Evolutionary conservation across 305 asterid genomes (phyloP).

Genomic region (Fraxinus ornus): DNA sequence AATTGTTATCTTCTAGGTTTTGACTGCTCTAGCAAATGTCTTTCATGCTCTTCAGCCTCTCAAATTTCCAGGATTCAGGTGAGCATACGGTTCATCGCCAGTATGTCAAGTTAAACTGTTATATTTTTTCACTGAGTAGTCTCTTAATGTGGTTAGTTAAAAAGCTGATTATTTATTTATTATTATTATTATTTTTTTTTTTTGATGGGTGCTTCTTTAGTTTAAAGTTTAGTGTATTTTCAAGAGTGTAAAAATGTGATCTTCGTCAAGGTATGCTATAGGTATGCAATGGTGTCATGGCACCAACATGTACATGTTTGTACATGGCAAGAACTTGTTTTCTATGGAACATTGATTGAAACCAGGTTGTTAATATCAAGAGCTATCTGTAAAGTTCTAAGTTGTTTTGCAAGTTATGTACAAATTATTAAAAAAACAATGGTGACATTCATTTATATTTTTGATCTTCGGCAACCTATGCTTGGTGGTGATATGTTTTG

Average conservation of each 20-base stretch:
- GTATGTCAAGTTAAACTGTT: slow-evolving; percentile 1
- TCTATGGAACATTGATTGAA: neutral
- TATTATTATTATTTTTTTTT: too few relatives aligned
- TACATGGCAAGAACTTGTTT: neutral
- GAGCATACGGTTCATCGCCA: slow-evolving; percentile 21
- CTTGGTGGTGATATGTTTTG: slow-evolving; percentile 1
- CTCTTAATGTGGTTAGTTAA: neutral
- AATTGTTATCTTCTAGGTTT: slow-evolving; percentile 45
- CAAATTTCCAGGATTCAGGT: slow-evolving; percentile 97
- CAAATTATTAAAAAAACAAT: neutral
- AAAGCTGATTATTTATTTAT: neutral
- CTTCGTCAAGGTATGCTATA: neutral
- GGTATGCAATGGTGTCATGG: neutral
- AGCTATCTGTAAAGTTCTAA: neutral
- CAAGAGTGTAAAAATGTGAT: neutral
- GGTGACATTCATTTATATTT: neutral
- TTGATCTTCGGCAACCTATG: slow-evolving; percentile 7
- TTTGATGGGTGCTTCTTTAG: neutral
- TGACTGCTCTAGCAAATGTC: slow-evolving; percentile 85
- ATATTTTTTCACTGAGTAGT: neutral
- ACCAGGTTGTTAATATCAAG: neutral
- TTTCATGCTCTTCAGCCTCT: slow-evolving; percentile 98
- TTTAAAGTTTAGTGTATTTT: neutral
- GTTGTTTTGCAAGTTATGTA: neutral
- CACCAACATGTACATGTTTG: neutral